Conservation (phyloP, 1,139 yeast species). For the Suhomyces taliae region DNA sequence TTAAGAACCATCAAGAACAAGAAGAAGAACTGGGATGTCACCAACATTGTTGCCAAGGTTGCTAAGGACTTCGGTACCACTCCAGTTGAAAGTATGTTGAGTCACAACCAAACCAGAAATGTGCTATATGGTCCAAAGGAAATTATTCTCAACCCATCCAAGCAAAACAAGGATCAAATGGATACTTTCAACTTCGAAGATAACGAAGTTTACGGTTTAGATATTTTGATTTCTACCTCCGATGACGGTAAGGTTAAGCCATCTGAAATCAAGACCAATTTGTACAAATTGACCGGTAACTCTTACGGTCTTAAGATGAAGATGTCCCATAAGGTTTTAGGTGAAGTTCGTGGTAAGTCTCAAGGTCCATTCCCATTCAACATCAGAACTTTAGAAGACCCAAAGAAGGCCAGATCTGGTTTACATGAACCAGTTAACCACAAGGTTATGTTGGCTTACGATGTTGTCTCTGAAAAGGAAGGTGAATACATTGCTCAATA, state of each 20-base stretch:
- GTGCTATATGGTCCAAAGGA: conserved; percentile 76
- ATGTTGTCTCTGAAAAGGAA: conserved; percentile 67
- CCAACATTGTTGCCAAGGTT: conserved; percentile 64
- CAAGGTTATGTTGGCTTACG: conserved; percentile 68
- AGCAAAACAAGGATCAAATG: conserved; percentile 62
- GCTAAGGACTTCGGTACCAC: conserved; percentile 60
- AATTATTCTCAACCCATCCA: conserved; percentile 73
- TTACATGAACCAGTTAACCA: conserved; percentile 73
- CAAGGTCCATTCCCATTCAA: conserved; percentile 70
- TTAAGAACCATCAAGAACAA: conserved; percentile 68
- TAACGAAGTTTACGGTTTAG: conserved; percentile 78
- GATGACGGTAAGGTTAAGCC: conserved; percentile 68
- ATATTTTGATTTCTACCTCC: conserved; percentile 66
- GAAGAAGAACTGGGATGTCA: conserved; percentile 75
- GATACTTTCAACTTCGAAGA: conserved; percentile 69
- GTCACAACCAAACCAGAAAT: conserved; percentile 71
- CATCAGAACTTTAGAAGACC: conserved; percentile 65
- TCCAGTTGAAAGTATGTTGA: conserved; percentile 76
- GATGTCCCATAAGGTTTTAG: conserved; percentile 66
- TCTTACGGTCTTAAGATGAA: conserved; percentile 71
- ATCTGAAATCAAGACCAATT: conserved; percentile 63
- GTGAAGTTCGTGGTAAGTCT: conserved; percentile 63
- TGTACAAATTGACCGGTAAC: conserved; percentile 72
- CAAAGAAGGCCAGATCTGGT: conserved; percentile 74
- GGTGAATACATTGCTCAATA: conserved; percentile 70